phyloP scores from a whole-genome alignment of 2,329 filamentous ascomycete species.

The Escovopsis sp. region DNA sequence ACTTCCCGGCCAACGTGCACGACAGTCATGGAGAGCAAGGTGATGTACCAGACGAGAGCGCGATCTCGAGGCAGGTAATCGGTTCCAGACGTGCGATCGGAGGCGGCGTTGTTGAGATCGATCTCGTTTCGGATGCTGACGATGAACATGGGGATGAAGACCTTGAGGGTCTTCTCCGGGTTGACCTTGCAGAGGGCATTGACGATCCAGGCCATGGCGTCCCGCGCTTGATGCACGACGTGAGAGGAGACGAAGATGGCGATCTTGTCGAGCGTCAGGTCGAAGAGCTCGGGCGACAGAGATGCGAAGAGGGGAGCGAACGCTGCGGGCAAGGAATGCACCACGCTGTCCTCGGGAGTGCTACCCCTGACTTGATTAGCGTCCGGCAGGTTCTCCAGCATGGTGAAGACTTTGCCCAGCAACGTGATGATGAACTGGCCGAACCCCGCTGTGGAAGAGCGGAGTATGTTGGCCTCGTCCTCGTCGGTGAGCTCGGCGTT shows the following conservation, averaged over 20 bases:
- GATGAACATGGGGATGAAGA: slow-evolving; percentile 80
- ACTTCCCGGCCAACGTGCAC: slow-evolving; percentile 90
- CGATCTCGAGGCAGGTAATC: slow-evolving; percentile 88
- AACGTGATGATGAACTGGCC: slow-evolving; percentile 85
- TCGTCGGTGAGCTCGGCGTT: slow-evolving; percentile 66
- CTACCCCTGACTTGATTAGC: slow-evolving; percentile 74
- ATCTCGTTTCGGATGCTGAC: slow-evolving; percentile 92
- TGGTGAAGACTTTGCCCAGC: slow-evolving; percentile 84
- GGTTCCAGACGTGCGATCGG: slow-evolving; percentile 80
- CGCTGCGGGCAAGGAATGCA: slow-evolving; percentile 85
- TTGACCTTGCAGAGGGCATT: slow-evolving; percentile 94
- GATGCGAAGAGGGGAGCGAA: slow-evolving; percentile 83
- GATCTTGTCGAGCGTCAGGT: slow-evolving; percentile 82
- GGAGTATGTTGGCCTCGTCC: slow-evolving; percentile 74
- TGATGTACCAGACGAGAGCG: slow-evolving; percentile 91
- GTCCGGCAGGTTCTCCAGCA: slow-evolving; percentile 90
- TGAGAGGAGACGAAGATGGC: slow-evolving; percentile 83
- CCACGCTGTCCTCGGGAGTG: slow-evolving; percentile 90
- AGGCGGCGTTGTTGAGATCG: slow-evolving; percentile 89
- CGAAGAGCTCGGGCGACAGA: slow-evolving; percentile 83
- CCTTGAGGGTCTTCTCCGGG: slow-evolving; percentile 81
- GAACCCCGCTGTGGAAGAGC: slow-evolving; percentile 88
- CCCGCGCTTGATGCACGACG: slow-evolving; percentile 89
- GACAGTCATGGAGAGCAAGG: slow-evolving; percentile 94
- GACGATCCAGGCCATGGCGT: slow-evolving; percentile 97